Evolutionary conservation across 805 yeast genomes (phyloP).

Genomic region (Ogataea methylovora): DNA sequence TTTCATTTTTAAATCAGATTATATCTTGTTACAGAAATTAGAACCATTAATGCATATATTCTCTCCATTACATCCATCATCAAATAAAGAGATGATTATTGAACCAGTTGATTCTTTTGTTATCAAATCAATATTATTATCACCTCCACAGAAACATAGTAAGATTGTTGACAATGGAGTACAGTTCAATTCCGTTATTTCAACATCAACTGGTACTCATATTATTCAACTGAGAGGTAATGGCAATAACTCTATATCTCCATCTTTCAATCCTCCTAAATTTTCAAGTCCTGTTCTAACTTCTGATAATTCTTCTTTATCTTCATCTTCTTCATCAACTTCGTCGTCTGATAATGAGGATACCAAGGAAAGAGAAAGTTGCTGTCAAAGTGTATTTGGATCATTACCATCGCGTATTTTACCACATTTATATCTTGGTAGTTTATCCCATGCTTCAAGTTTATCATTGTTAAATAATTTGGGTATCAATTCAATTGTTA

Average conservation of each 20-base stretch:
- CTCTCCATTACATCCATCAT: slow-evolving; percentile 38
- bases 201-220: slow-evolving; percentile 22
- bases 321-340: not conserved
- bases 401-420: slow-evolving; percentile 78
- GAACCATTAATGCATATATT: slow-evolving; percentile 52
- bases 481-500: slow-evolving; percentile 67
- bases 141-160: slow-evolving; percentile 9
- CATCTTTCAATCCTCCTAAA: too few species aligned
- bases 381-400: slow-evolving; percentile 37
- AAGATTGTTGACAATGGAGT: not conserved
- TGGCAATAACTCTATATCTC: not conserved
- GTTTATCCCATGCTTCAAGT: slow-evolving; percentile 73
- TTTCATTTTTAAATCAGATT: slow-evolving; percentile 75
- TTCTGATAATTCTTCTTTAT: slow-evolving; percentile 1
- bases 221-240: slow-evolving; percentile 20
- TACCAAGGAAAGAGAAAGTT: slow-evolving; percentile 12
- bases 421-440: slow-evolving; percentile 81
- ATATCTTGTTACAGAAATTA: slow-evolving; percentile 53
- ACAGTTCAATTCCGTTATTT: slow-evolving; percentile 3
- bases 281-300: too few species aligned
- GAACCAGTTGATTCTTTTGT: slow-evolving; percentile 7
- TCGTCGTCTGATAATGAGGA: not conserved
- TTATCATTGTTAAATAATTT: slow-evolving; percentile 53
- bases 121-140: slow-evolving; percentile 14
- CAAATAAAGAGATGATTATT: not conserved